A percentile compares a stretch with the other conserved stretches of the same genome.
phyloP scores from a whole-genome alignment of 2,329 filamentous ascomycete genomes.

The Ophiocordyceps australis region DNA sequence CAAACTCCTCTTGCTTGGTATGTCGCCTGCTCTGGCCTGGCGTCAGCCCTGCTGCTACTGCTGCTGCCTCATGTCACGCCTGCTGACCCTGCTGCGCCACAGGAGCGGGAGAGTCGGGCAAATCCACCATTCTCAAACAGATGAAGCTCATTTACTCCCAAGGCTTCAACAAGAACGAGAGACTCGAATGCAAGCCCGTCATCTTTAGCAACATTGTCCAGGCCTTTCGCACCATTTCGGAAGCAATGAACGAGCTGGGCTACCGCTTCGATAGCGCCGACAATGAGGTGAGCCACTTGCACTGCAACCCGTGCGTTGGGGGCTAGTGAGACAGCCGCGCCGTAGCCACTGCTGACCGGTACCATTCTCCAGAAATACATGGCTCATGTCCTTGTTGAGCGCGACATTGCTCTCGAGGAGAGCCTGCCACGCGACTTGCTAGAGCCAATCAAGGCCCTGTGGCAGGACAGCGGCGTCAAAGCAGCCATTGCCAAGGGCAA shows the following conservation, averaged over 20 bases:
- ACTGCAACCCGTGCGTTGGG: not conserved
- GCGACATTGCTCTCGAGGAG: constrained; percentile 70
- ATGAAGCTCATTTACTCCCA: constrained; percentile 91
- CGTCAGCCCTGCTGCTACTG: constrained; percentile 1
- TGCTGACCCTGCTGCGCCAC: not conserved
- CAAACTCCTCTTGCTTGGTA: constrained; percentile 84
- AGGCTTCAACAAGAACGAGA: constrained; percentile 78
- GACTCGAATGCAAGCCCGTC: constrained; percentile 84
- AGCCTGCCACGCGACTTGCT: constrained; percentile 63
- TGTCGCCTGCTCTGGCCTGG: constrained; percentile 1
- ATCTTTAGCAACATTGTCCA: constrained; percentile 92
- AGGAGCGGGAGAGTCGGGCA: constrained; percentile 3
- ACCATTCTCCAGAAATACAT: constrained; percentile 57
- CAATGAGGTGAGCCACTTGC: constrained; percentile 47
- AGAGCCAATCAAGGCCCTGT: constrained; percentile 66
- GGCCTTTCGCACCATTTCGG: constrained; percentile 76
- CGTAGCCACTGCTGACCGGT: constrained; percentile 18
- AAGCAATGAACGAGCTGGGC: constrained; percentile 75
- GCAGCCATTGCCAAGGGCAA: constrained; percentile 84
- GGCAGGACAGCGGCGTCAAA: constrained; percentile 70
- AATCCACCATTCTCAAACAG: constrained; percentile 11
- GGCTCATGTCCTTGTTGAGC: constrained; percentile 57
- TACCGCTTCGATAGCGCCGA: constrained; percentile 63
- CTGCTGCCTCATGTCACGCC: not conserved
- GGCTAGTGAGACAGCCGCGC: constrained; percentile 8